A percentile compares a stretch with the other conserved stretches of the same genome.
phyloP scores from a whole-genome alignment of 257 asterid species.

The Solanum etuberosum region DNA sequence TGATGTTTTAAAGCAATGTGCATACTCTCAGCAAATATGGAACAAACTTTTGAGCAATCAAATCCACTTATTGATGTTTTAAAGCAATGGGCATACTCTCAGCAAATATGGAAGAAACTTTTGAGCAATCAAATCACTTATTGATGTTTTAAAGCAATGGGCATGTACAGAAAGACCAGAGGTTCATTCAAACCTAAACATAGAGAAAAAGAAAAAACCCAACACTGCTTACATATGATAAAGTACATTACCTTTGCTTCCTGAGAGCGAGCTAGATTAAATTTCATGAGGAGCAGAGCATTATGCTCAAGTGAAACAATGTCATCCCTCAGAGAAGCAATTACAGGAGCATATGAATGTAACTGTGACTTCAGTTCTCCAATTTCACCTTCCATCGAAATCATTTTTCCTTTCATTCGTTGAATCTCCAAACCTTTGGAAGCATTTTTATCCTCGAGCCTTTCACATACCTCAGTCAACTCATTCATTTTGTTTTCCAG shows the following conservation, averaged over 20 bases:
- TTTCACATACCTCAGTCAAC: constrained; percentile 45
- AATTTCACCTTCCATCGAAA: constrained; percentile 48
- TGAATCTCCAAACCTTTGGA: constrained; percentile 47
- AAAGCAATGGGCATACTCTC: no score
- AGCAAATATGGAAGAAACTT: background rate
- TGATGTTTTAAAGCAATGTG: background rate
- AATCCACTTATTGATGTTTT: no score
- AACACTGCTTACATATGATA: background rate
- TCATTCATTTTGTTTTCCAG: constrained; percentile 68
- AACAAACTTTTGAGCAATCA: no score
- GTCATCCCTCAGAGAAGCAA: constrained; percentile 55
- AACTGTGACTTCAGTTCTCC: constrained; percentile 45
- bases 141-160: background rate
- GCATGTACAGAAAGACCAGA: background rate
- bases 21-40: no score
- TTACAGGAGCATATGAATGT: constrained; percentile 45
- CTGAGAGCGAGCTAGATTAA: constrained; percentile 14
- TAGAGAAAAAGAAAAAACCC: background rate
- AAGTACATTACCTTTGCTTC: constrained; percentile 49
- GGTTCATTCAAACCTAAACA: background rate
- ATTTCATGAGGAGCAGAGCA: constrained; percentile 39
- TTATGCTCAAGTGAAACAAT: constrained; percentile 56
- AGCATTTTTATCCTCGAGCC: constrained; percentile 32
- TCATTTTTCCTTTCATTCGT: constrained; percentile 42
- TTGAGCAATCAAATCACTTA: background rate